Percentiles rank a stretch among this genome's conserved stretches.
These are phyloP conservation scores for Thozetella sp. DNA, from an alignment of 495 filamentous ascomycete species.

Conservation along the genomic window DNA sequence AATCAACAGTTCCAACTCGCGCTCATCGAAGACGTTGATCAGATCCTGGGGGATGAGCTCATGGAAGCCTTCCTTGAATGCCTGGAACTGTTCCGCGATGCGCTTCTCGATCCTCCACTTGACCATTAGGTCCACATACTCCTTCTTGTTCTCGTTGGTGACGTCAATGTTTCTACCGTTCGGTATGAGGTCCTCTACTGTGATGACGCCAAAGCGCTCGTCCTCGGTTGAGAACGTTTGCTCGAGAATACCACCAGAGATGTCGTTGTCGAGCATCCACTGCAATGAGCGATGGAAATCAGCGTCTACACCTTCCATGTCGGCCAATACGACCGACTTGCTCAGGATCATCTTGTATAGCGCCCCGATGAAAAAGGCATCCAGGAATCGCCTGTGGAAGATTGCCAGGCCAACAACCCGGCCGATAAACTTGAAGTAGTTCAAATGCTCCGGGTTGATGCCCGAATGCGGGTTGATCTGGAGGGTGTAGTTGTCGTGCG, in stretches of 20 bases:
- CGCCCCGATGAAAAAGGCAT: conserved; percentile 99
- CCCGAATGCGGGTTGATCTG: conserved; percentile 99
- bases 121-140: conserved; percentile 94
- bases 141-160: conserved; percentile 94
- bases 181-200: conserved; percentile 90
- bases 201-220: conserved; percentile 92
- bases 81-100: conserved; percentile 96
- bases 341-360: conserved; percentile 99
- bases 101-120: conserved; percentile 99
- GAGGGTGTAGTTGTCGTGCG: conserved; percentile 99
- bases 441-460: conserved; percentile 98
- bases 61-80: conserved; percentile 96
- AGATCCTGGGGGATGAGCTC: conserved; percentile 96
- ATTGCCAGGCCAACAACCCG: conserved; percentile 97
- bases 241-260: conserved; percentile 84
- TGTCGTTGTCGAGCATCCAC: conserved; percentile 98
- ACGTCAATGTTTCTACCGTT: conserved; percentile 90
- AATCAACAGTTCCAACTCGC: conserved; percentile 94
- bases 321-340: conserved; percentile 86
- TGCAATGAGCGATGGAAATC: conserved; percentile 94
- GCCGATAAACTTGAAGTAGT: conserved; percentile 99
- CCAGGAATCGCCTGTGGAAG: conserved; percentile 96
- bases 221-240: conserved; percentile 96
- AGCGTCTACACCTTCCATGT: conserved; percentile 99
- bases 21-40: conserved; percentile 98